Percentiles rank a stretch among this genome's conserved stretches.
These are phyloP conservation scores for Aspergillus sp. DNA, from an alignment of 2,329 filamentous ascomycete species.

Conservation along the genomic window DNA sequence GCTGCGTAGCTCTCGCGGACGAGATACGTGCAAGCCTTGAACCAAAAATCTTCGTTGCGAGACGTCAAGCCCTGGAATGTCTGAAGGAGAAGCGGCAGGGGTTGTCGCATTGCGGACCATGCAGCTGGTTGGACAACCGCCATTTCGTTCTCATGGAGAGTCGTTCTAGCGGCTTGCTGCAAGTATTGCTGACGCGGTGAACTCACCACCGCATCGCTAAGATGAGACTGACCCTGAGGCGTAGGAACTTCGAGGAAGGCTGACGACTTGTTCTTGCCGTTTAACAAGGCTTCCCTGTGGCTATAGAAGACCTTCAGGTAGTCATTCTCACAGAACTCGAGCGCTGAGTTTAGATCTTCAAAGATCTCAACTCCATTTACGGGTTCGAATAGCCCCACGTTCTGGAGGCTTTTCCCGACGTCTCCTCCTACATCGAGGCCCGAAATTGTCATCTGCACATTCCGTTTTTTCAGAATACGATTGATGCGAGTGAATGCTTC, in stretches of 20 bases:
- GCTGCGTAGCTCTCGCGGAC: constrained; percentile 64
- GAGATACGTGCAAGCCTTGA: constrained; percentile 76
- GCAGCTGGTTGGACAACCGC: constrained; percentile 58
- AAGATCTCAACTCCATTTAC: constrained; percentile 77
- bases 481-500: constrained; percentile 94
- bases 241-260: constrained; percentile 34
- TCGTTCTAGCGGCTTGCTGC: constrained; percentile 73
- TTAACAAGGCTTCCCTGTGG: constrained; percentile 58
- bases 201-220: constrained; percentile 60
- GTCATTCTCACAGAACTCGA: constrained; percentile 95
- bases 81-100: constrained; percentile 86
- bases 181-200: constrained; percentile 81
- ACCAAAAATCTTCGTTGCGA: constrained; percentile 95
- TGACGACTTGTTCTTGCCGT: constrained; percentile 18
- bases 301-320: constrained; percentile 79
- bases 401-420: constrained; percentile 75
- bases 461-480: constrained; percentile 73
- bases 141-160: constrained; percentile 65
- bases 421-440: constrained; percentile 75
- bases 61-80: constrained; percentile 88
- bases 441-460: constrained; percentile 78
- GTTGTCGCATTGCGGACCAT: constrained; percentile 87
- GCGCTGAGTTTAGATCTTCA: constrained; percentile 84
- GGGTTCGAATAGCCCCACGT: constrained; percentile 77
- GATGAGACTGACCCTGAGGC: constrained; percentile 22